phyloP scores from a whole-genome alignment of 2,329 filamentous ascomycete genomes.

The Aspergillus persii region DNA sequence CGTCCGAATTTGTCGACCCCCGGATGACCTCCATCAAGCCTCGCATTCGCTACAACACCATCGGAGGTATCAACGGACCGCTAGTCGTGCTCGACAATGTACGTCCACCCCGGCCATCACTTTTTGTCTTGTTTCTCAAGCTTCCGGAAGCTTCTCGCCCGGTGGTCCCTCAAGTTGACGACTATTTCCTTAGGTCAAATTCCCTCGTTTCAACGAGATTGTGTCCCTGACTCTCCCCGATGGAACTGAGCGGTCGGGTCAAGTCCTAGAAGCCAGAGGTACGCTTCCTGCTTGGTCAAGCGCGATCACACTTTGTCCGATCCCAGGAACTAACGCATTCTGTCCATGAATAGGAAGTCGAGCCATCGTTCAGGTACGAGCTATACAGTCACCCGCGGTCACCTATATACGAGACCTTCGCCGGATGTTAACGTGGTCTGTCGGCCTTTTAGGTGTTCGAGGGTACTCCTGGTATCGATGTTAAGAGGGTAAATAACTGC shows the following conservation, averaged over 20 bases:
- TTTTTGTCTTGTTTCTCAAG: neutral
- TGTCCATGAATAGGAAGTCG: constrained; percentile 65
- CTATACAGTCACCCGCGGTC: constrained; percentile 1
- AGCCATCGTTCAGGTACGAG: constrained; percentile 84
- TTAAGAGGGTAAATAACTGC: constrained; percentile 73
- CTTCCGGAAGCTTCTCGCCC: neutral
- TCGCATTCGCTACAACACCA: constrained; percentile 92
- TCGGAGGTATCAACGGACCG: constrained; percentile 95
- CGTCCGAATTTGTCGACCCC: constrained; percentile 42
- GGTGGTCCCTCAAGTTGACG: constrained; percentile 15
- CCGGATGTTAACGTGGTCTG: constrained; percentile 21
- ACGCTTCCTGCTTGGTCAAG: constrained; percentile 19
- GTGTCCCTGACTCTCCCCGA: constrained; percentile 93
- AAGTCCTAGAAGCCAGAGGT: constrained; percentile 98
- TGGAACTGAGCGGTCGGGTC: constrained; percentile 88
- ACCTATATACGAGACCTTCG: constrained; percentile 7
- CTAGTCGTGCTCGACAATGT: constrained; percentile 98
- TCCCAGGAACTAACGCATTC: constrained; percentile 17
- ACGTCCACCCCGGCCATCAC: constrained; percentile 35
- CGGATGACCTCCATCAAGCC: constrained; percentile 59
- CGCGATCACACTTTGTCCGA: neutral
- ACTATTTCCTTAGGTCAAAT: constrained; percentile 72
- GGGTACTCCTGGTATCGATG: constrained; percentile 94
- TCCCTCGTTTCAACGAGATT: constrained; percentile 95
- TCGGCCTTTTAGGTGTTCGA: constrained; percentile 75